These are phyloP conservation scores for Musa schizocarpa DNA, from an alignment of 176 grass and related monocot species.

Conservation along the genomic window DNA sequence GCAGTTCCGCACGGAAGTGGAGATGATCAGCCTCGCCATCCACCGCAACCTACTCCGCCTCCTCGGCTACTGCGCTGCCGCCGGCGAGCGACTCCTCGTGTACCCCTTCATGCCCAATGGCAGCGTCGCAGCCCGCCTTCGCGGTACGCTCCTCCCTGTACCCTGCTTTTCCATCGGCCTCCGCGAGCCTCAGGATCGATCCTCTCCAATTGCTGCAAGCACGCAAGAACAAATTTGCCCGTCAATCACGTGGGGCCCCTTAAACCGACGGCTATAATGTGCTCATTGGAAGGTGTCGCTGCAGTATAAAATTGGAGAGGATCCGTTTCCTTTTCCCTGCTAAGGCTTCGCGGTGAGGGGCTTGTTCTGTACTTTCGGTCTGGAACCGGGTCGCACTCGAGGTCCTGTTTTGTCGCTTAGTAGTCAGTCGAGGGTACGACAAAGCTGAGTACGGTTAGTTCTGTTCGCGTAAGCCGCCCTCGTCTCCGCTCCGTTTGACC, in stretches of 20 bases:
- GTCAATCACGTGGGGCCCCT: neutral
- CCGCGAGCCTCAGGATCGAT: too few species aligned
- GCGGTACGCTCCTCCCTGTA: conserved; percentile 34
- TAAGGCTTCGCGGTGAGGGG: too few species aligned
- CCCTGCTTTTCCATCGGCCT: neutral
- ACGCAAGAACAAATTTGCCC: neutral
- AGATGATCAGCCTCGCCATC: conserved; percentile 94
- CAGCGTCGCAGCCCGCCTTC: conserved; percentile 65
- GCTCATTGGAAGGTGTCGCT: neutral
- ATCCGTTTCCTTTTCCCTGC: neutral
- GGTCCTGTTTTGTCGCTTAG: neutral
- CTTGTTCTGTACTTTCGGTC: neutral
- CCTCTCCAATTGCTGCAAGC: too few species aligned
- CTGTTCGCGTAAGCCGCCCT: neutral
- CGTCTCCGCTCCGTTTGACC: neutral
- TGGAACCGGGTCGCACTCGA: neutral
- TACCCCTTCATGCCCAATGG: conserved; percentile 96
- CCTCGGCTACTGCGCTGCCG: conserved; percentile 56
- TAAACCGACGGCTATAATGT: neutral
- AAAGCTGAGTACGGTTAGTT: neutral
- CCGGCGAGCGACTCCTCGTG: conserved; percentile 75
- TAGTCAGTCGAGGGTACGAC: neutral
- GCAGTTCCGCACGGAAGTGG: conserved; percentile 84
- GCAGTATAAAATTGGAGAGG: neutral
- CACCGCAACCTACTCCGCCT: conserved; percentile 86